Evolutionary conservation across 1,284 basidiomycete species (phyloP).

Genomic region (Ceratobasidium sp.): DNA sequence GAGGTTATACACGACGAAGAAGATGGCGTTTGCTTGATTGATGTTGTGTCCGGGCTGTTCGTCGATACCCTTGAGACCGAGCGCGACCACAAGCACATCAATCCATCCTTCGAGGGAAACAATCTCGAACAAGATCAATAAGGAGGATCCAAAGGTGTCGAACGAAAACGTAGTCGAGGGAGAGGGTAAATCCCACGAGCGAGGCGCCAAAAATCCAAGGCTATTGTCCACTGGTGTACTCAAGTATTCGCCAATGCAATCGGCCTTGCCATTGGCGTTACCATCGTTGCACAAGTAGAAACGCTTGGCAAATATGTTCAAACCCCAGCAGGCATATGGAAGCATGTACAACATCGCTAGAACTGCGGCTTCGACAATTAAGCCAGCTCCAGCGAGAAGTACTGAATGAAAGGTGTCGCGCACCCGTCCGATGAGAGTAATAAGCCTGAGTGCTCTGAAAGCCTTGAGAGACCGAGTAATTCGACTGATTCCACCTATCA

Average conservation of each 20-base stretch:
- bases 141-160: slow-evolving; percentile 83
- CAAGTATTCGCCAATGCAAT: slow-evolving; percentile 81
- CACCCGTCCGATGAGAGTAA: slow-evolving; percentile 88
- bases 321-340: slow-evolving; percentile 96
- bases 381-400: slow-evolving; percentile 84
- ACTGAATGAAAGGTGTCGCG: slow-evolving; percentile 91
- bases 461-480: slow-evolving; percentile 89
- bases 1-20: slow-evolving; percentile 93
- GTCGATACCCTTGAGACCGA: slow-evolving; percentile 76
- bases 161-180: slow-evolving; percentile 90
- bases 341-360: slow-evolving; percentile 96
- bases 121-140: slow-evolving; percentile 96
- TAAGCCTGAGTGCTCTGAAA: slow-evolving; percentile 85
- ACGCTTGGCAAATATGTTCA: slow-evolving; percentile 90
- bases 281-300: slow-evolving; percentile 88
- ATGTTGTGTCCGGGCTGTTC: slow-evolving; percentile 76
- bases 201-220: slow-evolving; percentile 78
- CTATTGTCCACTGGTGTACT: slow-evolving; percentile 57
- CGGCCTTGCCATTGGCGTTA: slow-evolving; percentile 60
- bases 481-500: slow-evolving; percentile 81
- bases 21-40: slow-evolving; percentile 84
- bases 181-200: slow-evolving; percentile 88
- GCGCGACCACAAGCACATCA: slow-evolving; percentile 86
- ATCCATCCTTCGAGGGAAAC: slow-evolving; percentile 97
- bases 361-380: slow-evolving; percentile 90